Evolutionary conservation across 1,284 basidiomycete species (phyloP), one percentile per base, ranked within the genome.

Genomic region (Irpex sp.): DNA sequence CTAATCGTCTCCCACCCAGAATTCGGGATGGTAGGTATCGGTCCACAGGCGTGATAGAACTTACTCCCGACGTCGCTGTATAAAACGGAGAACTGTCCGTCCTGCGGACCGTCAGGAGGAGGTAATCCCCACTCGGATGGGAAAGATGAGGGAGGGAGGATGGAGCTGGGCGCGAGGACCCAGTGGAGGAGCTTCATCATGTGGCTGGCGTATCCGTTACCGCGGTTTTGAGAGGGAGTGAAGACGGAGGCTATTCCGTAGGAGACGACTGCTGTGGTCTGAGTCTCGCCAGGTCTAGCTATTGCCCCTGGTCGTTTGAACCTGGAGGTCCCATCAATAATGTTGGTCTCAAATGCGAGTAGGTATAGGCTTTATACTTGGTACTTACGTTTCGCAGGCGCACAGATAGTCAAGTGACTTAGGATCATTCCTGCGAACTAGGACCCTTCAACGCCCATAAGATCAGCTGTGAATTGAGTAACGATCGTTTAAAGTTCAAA

Each of bases 51-150:
- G 5, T 65, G 67, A 71, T 90, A 90, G 70, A 87, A 87, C 0
- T 76, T 68, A 5, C 66, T 61, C 2, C 88, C 87, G 31, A 90
- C 75, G 66, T 89, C 88, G 70, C 86, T 89, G 73, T 85, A 90
- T 4, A 90, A 74, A 8, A 80, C 79, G 1, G 85, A 87, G 66
- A 87, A 83, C 5, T 68, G 64, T 1, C 72, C 80, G 58, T 77
- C 65, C 43, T 68, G 63, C 4, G 72, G 62, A 11, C 65, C 62
- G 3, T 55, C 36, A 1, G 68, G 65, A 5, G 77, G 78, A 11
- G 77, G 76, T 6, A 71, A 46, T 7, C 79, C 79, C 79, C 79
- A 81, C 39, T 65, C 68, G 0, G 66, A 50, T 4, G 80, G 80
- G 67, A 81, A 81, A 8, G 33, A 6, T 33, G 33, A 8, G 0